These are phyloP conservation scores for Lasiodiplodia citricola DNA, from an alignment of 2,329 filamentous ascomycete species.

Conservation along the genomic window DNA sequence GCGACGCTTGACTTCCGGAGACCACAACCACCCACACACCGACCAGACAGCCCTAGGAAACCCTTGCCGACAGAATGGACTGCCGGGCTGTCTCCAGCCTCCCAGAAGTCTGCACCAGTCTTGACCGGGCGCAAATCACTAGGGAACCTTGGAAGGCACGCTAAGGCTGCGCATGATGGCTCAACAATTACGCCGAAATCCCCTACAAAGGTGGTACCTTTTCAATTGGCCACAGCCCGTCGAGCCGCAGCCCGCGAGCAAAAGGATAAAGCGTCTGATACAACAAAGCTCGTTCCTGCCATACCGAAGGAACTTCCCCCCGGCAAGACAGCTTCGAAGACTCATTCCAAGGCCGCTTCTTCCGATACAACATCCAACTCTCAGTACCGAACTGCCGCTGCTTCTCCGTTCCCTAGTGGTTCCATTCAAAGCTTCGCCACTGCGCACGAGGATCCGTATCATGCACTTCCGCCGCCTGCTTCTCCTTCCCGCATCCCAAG, in stretches of 20 bases:
- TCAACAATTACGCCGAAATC: not conserved
- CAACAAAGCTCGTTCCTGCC: not conserved
- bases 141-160: not conserved
- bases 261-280: constrained; percentile 1
- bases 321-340: not conserved
- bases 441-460: not conserved
- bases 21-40: not conserved
- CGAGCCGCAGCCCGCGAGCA: constrained; percentile 22
- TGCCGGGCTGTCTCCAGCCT: not conserved
- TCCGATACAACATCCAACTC: not conserved
- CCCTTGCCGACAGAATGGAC: constrained; percentile 18
- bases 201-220: constrained; percentile 17
- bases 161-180: not conserved
- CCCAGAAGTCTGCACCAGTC: not conserved
- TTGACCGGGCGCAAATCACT: not conserved
- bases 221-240: constrained; percentile 18
- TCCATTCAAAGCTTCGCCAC: constrained; percentile 9
- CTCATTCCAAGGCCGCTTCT: not conserved
- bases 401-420: constrained; percentile 2
- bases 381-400: not conserved
- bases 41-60: constrained; percentile 4
- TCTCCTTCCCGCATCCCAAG: constrained; percentile 15
- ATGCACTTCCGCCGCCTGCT: not conserved
- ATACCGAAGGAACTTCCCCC: not conserved
- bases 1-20: not conserved